Percentiles rank a stretch among this genome's conserved stretches.
Conservation (phyloP, 75 land plant species). For the Picea sitchensis region DNA sequence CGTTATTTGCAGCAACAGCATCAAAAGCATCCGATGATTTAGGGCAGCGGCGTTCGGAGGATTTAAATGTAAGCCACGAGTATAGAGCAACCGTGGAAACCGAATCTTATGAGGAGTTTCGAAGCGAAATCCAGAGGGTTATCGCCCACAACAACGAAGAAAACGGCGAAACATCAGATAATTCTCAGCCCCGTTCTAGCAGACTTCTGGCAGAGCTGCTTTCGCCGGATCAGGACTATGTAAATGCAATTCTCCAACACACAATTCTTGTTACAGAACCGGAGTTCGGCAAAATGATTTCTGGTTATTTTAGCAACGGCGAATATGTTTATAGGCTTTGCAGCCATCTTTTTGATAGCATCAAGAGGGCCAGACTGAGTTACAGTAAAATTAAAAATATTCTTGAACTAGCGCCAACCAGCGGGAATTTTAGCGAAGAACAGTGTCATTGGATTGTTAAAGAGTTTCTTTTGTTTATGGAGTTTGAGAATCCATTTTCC, state of each 20-base stretch:
- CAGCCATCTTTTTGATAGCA: conserved; percentile 28
- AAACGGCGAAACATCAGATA: too few relatives aligned
- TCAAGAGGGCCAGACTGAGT: conserved; percentile 15
- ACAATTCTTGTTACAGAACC: background rate
- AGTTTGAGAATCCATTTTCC: background rate
- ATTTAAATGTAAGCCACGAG: conserved; percentile 18
- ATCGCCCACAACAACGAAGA: conserved; percentile 11
- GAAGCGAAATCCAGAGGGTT: conserved; percentile 27
- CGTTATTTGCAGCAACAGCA: background rate
- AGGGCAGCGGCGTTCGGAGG: background rate
- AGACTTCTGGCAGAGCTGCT: conserved; percentile 42
- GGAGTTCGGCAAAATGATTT: conserved; percentile 9
- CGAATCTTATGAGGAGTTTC: conserved; percentile 48
- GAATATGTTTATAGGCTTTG: conserved; percentile 43
- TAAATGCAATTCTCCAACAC: conserved; percentile 10
- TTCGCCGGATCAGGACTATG: conserved; percentile 38
- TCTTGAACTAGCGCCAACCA: background rate
- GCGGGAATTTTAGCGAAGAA: background rate
- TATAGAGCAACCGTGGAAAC: conserved; percentile 46
- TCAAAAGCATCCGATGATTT: background rate
- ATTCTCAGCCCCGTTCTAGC: conserved; percentile 25
- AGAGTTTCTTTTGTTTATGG: background rate
- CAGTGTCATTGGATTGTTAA: background rate
- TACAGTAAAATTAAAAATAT: conserved; percentile 12
- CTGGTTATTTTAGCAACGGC: conserved; percentile 35